Evolutionary conservation across 2,329 filamentous ascomycete genomes (phyloP), one percentile per base, ranked within the genome.

Genomic region (Domatiomyces catenatus): DNA sequence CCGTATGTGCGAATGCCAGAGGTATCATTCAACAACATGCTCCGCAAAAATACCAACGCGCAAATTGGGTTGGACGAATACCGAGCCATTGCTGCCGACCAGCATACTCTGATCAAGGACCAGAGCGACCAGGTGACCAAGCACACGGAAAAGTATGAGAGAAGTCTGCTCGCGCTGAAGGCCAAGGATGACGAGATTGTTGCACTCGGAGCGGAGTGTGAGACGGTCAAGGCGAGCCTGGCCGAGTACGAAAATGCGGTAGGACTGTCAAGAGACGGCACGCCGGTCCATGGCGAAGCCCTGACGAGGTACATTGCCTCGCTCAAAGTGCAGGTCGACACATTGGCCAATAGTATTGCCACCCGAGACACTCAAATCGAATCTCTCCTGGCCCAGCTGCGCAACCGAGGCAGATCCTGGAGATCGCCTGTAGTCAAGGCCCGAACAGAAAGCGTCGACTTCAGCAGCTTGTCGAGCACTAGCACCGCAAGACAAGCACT

Each of bases 121-220:
- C 54, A 58, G 18, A 52, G 49, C 15, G 20, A 50, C 8, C 51
- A 50, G 20, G 46, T 56, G 4, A 53, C 53, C 22, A 47, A 26
- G 5, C 36, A 46, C 15, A 47, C 46, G 10, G 39, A 48, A 19
- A 54, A 50, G 36, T 56, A 52, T 39, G 49, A 53, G 20, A 48
- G 24, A 12, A 42, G 48, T 15, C 26, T 54, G 24, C 42, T 15
- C 12, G n/a, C 49, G 3, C 36, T 56, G 22, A 52, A 50, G 43
- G 47, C 53, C 24, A 49, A 50, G n/a, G 52, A 57, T 18, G 52
- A 55, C 48, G 56, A 58, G 39, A 47, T 56, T 18, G 10, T 51
- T 6, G 46, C 54, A 22, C 50, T 58, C 2, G 50, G 46, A 1
- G 49, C 54, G 45, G 48, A 53, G n/a, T 53, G 51, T 26, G 46